phyloP scores from a whole-genome alignment of 305 asterid species.

The Withania somnifera region DNA sequence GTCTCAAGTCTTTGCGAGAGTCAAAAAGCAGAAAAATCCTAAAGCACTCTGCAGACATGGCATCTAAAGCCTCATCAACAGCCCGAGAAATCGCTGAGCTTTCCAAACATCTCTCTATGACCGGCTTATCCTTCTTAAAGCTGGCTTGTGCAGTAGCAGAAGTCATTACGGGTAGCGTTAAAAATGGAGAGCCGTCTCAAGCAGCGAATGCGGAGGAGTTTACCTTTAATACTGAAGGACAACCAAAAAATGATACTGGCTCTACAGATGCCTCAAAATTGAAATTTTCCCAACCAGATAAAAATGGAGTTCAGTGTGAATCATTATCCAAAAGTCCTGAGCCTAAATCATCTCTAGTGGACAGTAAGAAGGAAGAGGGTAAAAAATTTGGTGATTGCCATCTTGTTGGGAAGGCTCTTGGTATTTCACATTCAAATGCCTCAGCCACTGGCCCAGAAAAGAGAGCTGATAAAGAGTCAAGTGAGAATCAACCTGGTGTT shows the following conservation, averaged over 20 bases:
- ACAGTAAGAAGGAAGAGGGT: neutral
- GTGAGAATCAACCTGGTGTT: neutral
- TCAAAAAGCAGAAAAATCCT: constrained; percentile 30
- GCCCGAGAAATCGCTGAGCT: constrained; percentile 34
- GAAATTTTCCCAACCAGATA: neutral
- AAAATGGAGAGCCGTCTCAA: neutral
- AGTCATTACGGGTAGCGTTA: constrained; percentile 5
- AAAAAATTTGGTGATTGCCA: constrained; percentile 8
- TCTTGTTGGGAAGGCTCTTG: constrained; percentile 11
- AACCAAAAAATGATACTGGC: neutral
- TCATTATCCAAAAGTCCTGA: neutral
- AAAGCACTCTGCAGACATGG: constrained; percentile 38
- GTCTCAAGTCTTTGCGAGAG: constrained; percentile 37
- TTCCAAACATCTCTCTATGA: constrained; percentile 29
- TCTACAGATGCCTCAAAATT: neutral
- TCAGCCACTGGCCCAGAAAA: neutral
- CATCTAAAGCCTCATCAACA: constrained; percentile 30
- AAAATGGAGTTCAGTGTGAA: neutral
- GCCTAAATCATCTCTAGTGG: neutral
- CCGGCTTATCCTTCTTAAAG: constrained; percentile 33
- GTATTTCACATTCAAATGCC: neutral
- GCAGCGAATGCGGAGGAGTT: neutral
- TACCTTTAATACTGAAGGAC: neutral
- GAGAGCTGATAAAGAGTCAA: neutral
- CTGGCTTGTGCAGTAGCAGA: constrained; percentile 26